Conservation (phyloP, 805 yeast species). For the Diddensiella caesifluorescens region DNA sequence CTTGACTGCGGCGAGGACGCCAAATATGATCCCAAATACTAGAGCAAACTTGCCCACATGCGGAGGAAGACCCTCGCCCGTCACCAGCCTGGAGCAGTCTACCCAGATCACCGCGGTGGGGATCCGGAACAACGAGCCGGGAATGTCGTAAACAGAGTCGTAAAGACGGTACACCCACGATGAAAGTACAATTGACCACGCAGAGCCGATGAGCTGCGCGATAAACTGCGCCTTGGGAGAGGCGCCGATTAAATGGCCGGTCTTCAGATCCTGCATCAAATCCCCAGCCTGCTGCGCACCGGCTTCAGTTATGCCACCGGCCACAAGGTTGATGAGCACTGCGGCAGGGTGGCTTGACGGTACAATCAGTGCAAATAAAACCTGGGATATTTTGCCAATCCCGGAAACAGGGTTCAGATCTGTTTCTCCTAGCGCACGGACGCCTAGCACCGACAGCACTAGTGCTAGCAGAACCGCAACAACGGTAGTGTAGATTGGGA, state of each 20-base stretch:
- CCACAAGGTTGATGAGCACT: slow-evolving; percentile 77
- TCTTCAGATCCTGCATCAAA: slow-evolving; percentile 92
- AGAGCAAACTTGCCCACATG: slow-evolving; percentile 62
- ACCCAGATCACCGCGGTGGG: slow-evolving; percentile 98
- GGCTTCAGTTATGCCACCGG: slow-evolving; percentile 97
- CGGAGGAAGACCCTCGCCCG: slow-evolving; percentile 87
- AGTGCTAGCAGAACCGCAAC: slow-evolving; percentile 72
- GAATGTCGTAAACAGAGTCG: slow-evolving; percentile 77
- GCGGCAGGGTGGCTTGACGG: slow-evolving; percentile 74
- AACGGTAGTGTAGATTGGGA: slow-evolving; percentile 66
- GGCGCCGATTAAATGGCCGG: slow-evolving; percentile 88
- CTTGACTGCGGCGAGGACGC: slow-evolving; percentile 52
- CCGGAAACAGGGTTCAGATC: slow-evolving; percentile 97
- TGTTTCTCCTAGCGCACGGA: slow-evolving; percentile 93
- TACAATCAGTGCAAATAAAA: slow-evolving; percentile 75
- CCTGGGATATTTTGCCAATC: slow-evolving; percentile 88
- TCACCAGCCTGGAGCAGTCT: slow-evolving; percentile 88
- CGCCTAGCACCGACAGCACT: slow-evolving; percentile 77
- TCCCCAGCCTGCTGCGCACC: slow-evolving; percentile 99
- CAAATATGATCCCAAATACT: slow-evolving; percentile 59
- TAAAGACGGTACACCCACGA: slow-evolving; percentile 79
- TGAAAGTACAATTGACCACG: slow-evolving; percentile 75
- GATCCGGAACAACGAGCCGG: slow-evolving; percentile 72
- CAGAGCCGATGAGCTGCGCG: slow-evolving; percentile 85
- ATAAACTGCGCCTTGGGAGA: slow-evolving; percentile 86